phyloP scores from a whole-genome alignment of 306 rosid species.

The Gillenia trifoliata region DNA sequence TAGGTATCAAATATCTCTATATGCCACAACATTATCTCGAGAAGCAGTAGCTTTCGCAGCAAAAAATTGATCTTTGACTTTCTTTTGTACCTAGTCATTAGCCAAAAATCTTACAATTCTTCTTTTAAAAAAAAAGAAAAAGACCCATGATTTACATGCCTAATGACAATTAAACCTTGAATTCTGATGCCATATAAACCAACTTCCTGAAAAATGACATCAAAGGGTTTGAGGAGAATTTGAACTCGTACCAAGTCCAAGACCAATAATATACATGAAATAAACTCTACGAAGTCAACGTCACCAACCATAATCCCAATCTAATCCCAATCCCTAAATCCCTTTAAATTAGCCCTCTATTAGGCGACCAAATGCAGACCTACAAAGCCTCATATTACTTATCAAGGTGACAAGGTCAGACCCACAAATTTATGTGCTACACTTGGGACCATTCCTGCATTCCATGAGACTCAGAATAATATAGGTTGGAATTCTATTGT shows the following conservation, averaged over 20 bases:
- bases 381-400: background rate
- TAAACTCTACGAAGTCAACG: background rate
- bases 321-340: background rate
- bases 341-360: background rate
- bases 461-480: background rate
- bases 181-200: background rate
- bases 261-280: background rate
- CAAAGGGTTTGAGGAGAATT: background rate
- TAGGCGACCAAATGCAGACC: background rate
- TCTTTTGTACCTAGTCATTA: background rate
- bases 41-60: background rate
- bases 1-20: no score
- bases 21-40: background rate
- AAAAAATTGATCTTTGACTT: constrained; percentile 1
- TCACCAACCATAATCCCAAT: background rate
- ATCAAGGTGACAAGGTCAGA: background rate
- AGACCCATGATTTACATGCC: background rate
- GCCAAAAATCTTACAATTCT: background rate
- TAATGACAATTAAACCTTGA: background rate
- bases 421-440: background rate
- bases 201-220: background rate
- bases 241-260: background rate
- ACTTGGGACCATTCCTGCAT: background rate
- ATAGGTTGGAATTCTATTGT: background rate
- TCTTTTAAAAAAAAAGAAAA: no score